phyloP scores from a whole-genome alignment of 2,329 filamentous ascomycete species.

The Cytospora piceicola region DNA sequence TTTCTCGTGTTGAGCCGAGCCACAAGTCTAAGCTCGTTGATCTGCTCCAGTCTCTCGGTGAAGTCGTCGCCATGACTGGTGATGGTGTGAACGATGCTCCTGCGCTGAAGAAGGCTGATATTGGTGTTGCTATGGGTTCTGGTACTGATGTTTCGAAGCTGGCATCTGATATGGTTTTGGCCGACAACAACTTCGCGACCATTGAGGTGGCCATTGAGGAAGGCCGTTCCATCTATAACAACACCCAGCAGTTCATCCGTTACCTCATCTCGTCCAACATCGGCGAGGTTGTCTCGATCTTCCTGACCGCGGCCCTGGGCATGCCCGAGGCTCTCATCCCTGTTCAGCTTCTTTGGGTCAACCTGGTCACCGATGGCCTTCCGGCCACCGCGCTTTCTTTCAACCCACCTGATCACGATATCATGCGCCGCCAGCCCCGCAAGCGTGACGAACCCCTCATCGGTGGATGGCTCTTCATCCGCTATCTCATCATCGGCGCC shows the following conservation, averaged over 20 bases:
- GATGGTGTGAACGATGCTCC: conserved; percentile 98
- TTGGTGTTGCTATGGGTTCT: conserved; percentile 98
- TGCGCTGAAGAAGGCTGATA: conserved; percentile 97
- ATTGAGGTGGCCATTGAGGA: conserved; percentile 97
- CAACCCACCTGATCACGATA: conserved; percentile 97
- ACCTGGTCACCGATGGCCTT: conserved; percentile 95
- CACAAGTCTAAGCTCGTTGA: conserved; percentile 99
- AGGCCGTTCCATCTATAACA: conserved; percentile 98
- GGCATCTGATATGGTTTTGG: conserved; percentile 97
- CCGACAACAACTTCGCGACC: conserved; percentile 98
- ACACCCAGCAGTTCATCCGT: conserved; percentile 99
- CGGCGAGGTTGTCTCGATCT: conserved; percentile 98
- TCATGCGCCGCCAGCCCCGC: conserved; percentile 90
- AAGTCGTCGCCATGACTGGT: conserved; percentile 98
- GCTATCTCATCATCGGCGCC: conserved; percentile 93
- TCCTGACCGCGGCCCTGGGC: conserved; percentile 91
- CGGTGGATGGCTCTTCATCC: conserved; percentile 94
- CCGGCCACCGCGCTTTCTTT: conserved; percentile 96
- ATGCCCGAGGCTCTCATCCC: conserved; percentile 98
- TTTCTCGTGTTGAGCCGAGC: conserved; percentile 91
- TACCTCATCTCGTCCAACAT: conserved; percentile 99
- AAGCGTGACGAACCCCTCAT: conserved; percentile 94
- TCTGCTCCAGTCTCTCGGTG: conserved; percentile 86
- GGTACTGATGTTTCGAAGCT: conserved; percentile 97
- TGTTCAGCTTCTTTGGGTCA: conserved; percentile 98